Evolutionary conservation across 2,329 filamentous ascomycete genomes (phyloP), one percentile per base, ranked within the genome.

Genomic region (Thielaviopsis populi): DNA sequence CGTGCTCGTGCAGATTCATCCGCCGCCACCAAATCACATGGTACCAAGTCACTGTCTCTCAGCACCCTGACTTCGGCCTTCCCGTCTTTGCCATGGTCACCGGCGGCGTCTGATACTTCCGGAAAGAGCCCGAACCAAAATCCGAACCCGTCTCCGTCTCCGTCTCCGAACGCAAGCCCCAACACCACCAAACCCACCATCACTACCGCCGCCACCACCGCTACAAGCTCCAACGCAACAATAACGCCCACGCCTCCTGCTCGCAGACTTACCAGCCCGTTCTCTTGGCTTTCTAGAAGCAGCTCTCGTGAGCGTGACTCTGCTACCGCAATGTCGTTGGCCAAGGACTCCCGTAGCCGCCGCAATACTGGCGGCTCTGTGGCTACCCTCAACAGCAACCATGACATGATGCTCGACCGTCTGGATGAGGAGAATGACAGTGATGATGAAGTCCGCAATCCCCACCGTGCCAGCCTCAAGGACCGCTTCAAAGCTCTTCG

Each of bases 251-350:
- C 67, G 22, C 75, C 78, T 1, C 75, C 77, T 13, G 68, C 80
- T 66, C 80, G 90, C 70, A 95, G 94, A 73, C 81, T 95, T 63
- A 91, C 89, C 8, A 89, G 89, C 69, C 89, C 88, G n/a, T 95
- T 95, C 70, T 83, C 89, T 46, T 92, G 89, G 85, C 80, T 95
- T 46, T 89, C 89, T 40, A 79, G 89, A 68, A 86, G 62, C 56
- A 63, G 61, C 59, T 66, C 65, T 6, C 65, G 65, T n/a, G 65
- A 66, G 27, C 56, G 65, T 61, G 65, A 80, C 72, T 82, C 83
- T 11, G 79, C 80, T 42, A 77, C 75, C 61, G 10, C 22, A 27
- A 85, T 85, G 69, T 79, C 82, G 61, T 80, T 84, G 13, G 82
- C 5, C 80, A 86, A 46, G 70, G 70, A 59, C 70, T 69, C 66